Evolutionary conservation across 306 rosid genomes (phyloP).

Genomic region (Rosa persica): DNA sequence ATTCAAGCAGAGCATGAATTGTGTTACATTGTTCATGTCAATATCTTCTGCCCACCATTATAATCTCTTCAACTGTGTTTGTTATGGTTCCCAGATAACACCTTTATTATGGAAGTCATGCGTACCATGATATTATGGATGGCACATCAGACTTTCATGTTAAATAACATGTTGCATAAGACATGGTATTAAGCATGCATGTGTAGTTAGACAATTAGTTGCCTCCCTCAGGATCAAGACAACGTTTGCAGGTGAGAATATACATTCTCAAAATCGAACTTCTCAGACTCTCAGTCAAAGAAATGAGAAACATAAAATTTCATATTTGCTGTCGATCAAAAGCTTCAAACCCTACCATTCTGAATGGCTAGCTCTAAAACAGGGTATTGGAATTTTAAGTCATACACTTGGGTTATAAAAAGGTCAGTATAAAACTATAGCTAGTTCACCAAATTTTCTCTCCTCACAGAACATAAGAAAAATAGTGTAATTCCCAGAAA

Average conservation of each 20-base stretch:
- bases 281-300: background rate
- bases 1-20: background rate
- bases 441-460: background rate
- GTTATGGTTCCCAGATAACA: background rate
- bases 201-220: background rate
- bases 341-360: background rate
- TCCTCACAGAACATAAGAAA: background rate
- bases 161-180: background rate
- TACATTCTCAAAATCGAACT: background rate
- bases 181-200: background rate
- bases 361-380: background rate
- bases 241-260: background rate
- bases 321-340: background rate
- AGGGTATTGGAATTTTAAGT: background rate
- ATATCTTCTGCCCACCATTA: background rate
- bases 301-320: background rate
- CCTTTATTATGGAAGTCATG: background rate
- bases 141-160: background rate
- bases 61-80: background rate
- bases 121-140: background rate
- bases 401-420: background rate
- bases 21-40: background rate
- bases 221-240: background rate
- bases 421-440: background rate
- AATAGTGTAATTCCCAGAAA: background rate